Conservation (phyloP, 768 basidiomycete species). For the Lyophyllum atratum region DNA sequence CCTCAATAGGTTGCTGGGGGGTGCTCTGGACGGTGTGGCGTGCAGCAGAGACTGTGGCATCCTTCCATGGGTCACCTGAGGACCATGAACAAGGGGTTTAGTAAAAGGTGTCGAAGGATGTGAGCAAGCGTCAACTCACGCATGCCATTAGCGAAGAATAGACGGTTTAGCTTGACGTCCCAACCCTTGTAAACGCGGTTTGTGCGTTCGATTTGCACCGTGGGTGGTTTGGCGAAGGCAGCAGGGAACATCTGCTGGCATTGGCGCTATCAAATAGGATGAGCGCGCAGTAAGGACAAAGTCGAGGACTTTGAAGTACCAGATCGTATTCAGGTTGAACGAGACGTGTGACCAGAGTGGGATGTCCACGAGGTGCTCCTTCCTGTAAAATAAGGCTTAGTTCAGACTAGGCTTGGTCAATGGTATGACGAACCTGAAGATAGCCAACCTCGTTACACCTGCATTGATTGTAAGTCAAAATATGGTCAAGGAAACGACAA, state of each 20-base stretch:
- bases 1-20: conserved; percentile 52
- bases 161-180: conserved; percentile 53
- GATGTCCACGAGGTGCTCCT: conserved; percentile 37
- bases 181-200: conserved; percentile 62
- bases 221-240: conserved; percentile 50
- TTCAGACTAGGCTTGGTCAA: neutral
- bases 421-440: conserved; percentile 36
- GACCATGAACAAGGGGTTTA: no score
- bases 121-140: conserved; percentile 43
- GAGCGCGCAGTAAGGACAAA: neutral
- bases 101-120: neutral
- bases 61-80: conserved; percentile 73
- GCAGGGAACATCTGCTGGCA: conserved; percentile 68
- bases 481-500: neutral
- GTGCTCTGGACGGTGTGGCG: conserved; percentile 48
- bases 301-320: conserved; percentile 30
- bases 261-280: conserved; percentile 49
- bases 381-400: conserved; percentile 30
- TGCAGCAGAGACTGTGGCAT: conserved; percentile 65
- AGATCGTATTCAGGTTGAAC: conserved; percentile 58
- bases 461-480: conserved; percentile 1
- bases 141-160: conserved; percentile 72
- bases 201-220: conserved; percentile 42
- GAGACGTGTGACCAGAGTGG: conserved; percentile 55
- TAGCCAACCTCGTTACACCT: conserved; percentile 76